A percentile compares a stretch with the other conserved stretches of the same genome.
phyloP scores from a whole-genome alignment of 257 asterid species.

The Salvia hispanica region DNA sequence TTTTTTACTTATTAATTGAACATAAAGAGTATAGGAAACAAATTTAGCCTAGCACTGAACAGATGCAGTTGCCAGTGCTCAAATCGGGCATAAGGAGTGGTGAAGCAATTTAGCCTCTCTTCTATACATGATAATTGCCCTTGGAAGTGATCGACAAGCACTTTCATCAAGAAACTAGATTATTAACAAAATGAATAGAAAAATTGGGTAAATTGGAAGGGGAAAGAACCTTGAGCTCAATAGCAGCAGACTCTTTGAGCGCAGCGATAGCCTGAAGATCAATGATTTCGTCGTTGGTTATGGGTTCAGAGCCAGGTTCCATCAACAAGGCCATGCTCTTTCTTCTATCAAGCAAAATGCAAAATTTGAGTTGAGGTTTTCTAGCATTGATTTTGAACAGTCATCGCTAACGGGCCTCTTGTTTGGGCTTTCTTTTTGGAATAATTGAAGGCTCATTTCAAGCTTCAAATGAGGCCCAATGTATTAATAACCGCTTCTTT shows the following conservation, averaged over 20 bases:
- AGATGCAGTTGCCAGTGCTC: background rate
- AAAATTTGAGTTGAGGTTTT: conserved; percentile 20
- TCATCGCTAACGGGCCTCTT: conserved; percentile 3
- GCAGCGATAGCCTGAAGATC: conserved; percentile 84
- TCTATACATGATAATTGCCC: background rate
- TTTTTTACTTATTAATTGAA: too few relatives aligned
- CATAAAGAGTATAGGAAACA: too few relatives aligned
- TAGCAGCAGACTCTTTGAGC: conserved; percentile 72
- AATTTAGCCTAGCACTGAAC: background rate
- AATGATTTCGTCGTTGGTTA: conserved; percentile 47
- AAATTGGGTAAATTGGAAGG: background rate
- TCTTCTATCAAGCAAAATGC: conserved; percentile 2
- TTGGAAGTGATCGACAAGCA: too few relatives aligned
- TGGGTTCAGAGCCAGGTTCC: conserved; percentile 78
- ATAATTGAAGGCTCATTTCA: background rate
- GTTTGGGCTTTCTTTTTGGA: background rate
- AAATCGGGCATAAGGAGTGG: background rate
- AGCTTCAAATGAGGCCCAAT: too few relatives aligned
- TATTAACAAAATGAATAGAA: background rate
- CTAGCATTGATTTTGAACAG: conserved; percentile 4
- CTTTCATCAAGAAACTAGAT: too few relatives aligned
- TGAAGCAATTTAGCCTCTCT: background rate
- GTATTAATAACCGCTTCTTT: too few relatives aligned
- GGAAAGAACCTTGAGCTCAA: conserved; percentile 76
- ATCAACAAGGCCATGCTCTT: conserved; percentile 61